These are phyloP conservation scores for Halenospora varia DNA, from an alignment of 495 filamentous ascomycete species.

Conservation along the genomic window DNA sequence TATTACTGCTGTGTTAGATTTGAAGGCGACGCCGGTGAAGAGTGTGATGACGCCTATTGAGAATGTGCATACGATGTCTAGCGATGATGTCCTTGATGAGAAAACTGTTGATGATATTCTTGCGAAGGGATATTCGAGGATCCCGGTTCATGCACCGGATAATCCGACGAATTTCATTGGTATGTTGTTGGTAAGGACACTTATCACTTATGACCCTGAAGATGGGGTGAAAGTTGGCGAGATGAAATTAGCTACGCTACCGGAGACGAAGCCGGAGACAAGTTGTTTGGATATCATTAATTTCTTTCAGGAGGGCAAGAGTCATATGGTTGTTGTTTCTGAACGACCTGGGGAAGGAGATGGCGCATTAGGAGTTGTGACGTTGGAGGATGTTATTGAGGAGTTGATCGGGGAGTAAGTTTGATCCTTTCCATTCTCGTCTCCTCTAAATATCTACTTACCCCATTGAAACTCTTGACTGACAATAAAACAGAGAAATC, in stretches of 20 bases:
- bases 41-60: slow-evolving; percentile 98
- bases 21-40: slow-evolving; percentile 93
- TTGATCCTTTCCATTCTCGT: background rate
- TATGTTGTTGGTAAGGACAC: slow-evolving; percentile 96
- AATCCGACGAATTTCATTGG: slow-evolving; percentile 89
- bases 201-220: slow-evolving; percentile 98
- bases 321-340: slow-evolving; percentile 96
- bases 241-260: slow-evolving; percentile 88
- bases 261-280: slow-evolving; percentile 90
- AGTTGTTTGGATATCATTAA: slow-evolving; percentile 98
- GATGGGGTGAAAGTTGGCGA: slow-evolving; percentile 79
- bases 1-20: slow-evolving; percentile 90
- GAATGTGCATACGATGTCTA: slow-evolving; percentile 91
- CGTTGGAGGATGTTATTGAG: slow-evolving; percentile 96
- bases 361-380: slow-evolving; percentile 89
- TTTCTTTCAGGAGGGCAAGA: slow-evolving; percentile 99
- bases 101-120: slow-evolving; percentile 88
- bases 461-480: too few relatives aligned
- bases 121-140: slow-evolving; percentile 88
- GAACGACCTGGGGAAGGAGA: slow-evolving; percentile 83
- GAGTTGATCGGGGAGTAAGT: slow-evolving; percentile 95
- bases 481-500: slow-evolving; percentile 53
- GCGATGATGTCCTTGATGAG: slow-evolving; percentile 87
- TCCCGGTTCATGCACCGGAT: slow-evolving; percentile 85
- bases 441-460: too few relatives aligned